Percentiles rank a stretch among this genome's conserved stretches.
These are phyloP conservation scores for Xylariomycetidae sp. DNA, from an alignment of 2,329 filamentous ascomycete genomes.

Conservation along the genomic window DNA sequence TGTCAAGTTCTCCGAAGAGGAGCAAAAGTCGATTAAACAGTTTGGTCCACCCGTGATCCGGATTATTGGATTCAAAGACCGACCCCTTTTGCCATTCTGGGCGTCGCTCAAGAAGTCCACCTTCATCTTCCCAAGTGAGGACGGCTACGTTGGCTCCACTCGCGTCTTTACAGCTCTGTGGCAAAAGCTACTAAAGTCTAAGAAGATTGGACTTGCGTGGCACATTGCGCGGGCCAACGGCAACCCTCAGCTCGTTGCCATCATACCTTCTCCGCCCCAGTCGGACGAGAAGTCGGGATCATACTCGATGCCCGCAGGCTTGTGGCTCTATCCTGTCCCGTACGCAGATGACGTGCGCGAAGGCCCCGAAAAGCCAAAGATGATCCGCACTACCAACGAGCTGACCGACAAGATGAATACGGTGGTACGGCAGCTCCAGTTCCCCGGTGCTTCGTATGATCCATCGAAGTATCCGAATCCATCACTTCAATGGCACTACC, in stretches of 20 bases:
- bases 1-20: conserved; percentile 77
- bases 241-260: conserved; percentile 70
- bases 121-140: conserved; percentile 92
- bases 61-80: conserved; percentile 89
- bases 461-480: conserved; percentile 88
- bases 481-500: conserved; percentile 93
- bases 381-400: conserved; percentile 55
- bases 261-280: conserved; percentile 68
- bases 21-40: conserved; percentile 68
- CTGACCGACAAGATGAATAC: conserved; percentile 77
- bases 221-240: conserved; percentile 78
- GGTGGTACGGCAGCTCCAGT: conserved; percentile 77
- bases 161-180: conserved; percentile 88
- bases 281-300: conserved; percentile 59
- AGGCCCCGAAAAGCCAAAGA: conserved; percentile 54
- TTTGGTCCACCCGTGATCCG: conserved; percentile 81
- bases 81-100: conserved; percentile 70
- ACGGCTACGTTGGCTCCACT: conserved; percentile 83
- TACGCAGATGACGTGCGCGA: conserved; percentile 84
- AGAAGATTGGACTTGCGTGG: conserved; percentile 86
- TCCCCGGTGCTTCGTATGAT: conserved; percentile 80
- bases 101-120: conserved; percentile 78
- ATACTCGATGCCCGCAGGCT: conserved; percentile 69
- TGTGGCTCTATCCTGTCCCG: conserved; percentile 85
- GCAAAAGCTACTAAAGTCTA: conserved; percentile 71